phyloP scores from a whole-genome alignment of 208 protist species.

The Phytomonas sp. region DNA sequence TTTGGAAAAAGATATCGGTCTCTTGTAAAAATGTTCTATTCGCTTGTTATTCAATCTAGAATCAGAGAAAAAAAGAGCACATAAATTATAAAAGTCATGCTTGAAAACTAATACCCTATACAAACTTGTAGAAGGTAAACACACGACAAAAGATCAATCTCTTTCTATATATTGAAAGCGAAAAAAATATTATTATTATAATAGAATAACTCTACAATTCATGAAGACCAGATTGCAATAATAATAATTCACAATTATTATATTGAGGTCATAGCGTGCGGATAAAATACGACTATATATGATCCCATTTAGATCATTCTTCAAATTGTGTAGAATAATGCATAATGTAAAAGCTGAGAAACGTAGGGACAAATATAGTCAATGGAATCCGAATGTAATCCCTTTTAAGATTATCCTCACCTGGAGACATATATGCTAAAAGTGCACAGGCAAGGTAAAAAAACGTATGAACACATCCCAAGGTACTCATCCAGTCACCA shows the following conservation, averaged over 20 bases:
- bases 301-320: not conserved
- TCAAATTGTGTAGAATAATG: constrained; percentile 11
- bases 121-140: not conserved
- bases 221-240: not conserved
- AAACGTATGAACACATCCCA: constrained; percentile 23
- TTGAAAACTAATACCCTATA: not conserved
- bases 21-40: not conserved
- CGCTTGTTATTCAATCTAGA: not conserved
- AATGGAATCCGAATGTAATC: constrained; percentile 55
- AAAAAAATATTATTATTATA: constrained; percentile 8
- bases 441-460: constrained; percentile 25
- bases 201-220: not conserved
- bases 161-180: not conserved
- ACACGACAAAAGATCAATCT: constrained; percentile 1
- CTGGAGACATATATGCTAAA: constrained; percentile 12
- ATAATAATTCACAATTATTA: not conserved
- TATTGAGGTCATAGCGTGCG: not conserved
- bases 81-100: constrained; percentile 2
- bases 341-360: constrained; percentile 32
- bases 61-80: constrained; percentile 10
- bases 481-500: constrained; percentile 29
- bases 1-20: constrained; percentile 1
- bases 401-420: not conserved
- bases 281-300: not conserved
- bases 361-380: constrained; percentile 34